Evolutionary conservation across 2,329 filamentous ascomycete species (phyloP).

Genomic region (Verticillium dahliae): DNA sequence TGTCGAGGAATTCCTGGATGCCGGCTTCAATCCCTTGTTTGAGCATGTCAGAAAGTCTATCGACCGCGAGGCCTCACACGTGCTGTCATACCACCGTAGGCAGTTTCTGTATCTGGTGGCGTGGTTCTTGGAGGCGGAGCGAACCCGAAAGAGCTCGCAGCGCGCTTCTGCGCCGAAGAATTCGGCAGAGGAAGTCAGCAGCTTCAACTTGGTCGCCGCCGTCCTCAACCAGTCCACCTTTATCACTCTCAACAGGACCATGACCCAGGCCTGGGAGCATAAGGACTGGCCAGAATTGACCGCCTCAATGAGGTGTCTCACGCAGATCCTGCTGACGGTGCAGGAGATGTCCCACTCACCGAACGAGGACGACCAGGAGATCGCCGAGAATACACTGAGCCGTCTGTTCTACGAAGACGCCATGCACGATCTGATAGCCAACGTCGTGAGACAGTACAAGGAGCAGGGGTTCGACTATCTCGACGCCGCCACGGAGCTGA

Average conservation of each 20-base stretch:
- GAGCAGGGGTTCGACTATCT: conserved; percentile 92
- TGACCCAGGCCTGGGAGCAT: conserved; percentile 71
- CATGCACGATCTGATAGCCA: conserved; percentile 80
- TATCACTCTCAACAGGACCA: conserved; percentile 74
- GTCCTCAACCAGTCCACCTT: conserved; percentile 96
- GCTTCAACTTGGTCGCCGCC: conserved; percentile 79
- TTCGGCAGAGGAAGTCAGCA: conserved; percentile 52
- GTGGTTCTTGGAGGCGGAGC: conserved; percentile 89
- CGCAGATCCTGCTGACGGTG: conserved; percentile 85
- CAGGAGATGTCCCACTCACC: conserved; percentile 84
- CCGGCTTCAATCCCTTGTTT: conserved; percentile 90
- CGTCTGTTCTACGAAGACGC: conserved; percentile 98
- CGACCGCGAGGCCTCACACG: conserved; percentile 78
- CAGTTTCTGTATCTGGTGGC: conserved; percentile 90
- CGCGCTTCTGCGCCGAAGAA: conserved; percentile 42
- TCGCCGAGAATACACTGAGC: conserved; percentile 93
- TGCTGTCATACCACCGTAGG: conserved; percentile 67
- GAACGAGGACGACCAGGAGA: conserved; percentile 91
- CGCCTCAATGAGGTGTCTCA: conserved; percentile 88
- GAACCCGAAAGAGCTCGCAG: conserved; percentile 58
- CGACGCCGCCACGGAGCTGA: conserved; percentile 83
- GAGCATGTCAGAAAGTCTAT: conserved; percentile 80
- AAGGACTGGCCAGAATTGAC: conserved; percentile 86
- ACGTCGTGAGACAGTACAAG: conserved; percentile 79
- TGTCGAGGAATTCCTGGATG: conserved; percentile 89